Conservation (phyloP, 495 filamentous ascomycete species). For the Annulohypoxylon stygium region DNA sequence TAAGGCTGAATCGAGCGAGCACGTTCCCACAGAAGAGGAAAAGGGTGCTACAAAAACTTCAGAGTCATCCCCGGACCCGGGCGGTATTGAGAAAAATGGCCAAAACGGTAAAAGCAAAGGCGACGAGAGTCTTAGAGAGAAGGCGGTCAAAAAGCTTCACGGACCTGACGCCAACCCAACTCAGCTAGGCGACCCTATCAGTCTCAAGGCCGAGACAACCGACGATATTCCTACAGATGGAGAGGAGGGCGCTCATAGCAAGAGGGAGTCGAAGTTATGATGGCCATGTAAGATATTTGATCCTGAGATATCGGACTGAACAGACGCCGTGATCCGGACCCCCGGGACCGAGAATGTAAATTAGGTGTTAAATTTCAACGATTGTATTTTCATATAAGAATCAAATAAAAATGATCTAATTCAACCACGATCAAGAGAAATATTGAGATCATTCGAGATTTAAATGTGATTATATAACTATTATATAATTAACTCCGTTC, state of each 20-base stretch:
- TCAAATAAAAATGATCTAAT: neutral
- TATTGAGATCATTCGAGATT: conserved; percentile 7
- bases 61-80: conserved; percentile 5
- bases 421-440: conserved; percentile 2
- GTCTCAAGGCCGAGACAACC: conserved; percentile 58
- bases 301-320: neutral
- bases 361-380: neutral
- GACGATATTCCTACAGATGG: conserved; percentile 25
- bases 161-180: conserved; percentile 56
- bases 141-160: conserved; percentile 54
- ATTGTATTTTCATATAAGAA: neutral
- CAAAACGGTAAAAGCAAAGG: neutral
- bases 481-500: conserved; percentile 2
- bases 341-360: neutral
- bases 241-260: conserved; percentile 37
- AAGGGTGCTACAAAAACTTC: conserved; percentile 26
- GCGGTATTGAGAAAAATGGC: neutral
- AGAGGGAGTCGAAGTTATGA: conserved; percentile 45
- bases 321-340: conserved; percentile 3
- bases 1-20: conserved; percentile 57
- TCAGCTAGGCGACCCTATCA: conserved; percentile 58
- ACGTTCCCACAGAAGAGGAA: conserved; percentile 39
- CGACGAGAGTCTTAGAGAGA: conserved; percentile 46
- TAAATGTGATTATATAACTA: neutral
- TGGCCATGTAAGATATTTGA: neutral